These are phyloP conservation scores for Hyphochytrium catenoides DNA, from an alignment of 352 stramenopile species.

Conservation along the genomic window DNA sequence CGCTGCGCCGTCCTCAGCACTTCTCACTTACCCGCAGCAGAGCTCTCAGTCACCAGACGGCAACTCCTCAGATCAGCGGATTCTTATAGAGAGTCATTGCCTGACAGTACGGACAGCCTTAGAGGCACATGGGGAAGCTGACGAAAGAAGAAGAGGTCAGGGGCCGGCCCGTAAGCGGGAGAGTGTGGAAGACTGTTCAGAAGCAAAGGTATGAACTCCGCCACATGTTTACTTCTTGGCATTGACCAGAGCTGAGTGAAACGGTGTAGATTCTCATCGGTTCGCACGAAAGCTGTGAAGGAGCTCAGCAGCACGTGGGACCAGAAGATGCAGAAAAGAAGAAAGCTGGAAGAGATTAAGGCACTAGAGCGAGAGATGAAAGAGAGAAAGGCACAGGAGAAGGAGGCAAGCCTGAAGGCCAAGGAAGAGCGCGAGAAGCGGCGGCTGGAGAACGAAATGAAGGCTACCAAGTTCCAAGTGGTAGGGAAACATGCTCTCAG, in stretches of 20 bases:
- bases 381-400: constrained; percentile 28
- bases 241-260: too few species aligned
- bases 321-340: constrained; percentile 43
- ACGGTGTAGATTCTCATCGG: constrained; percentile 20
- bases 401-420: constrained; percentile 36
- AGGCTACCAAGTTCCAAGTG: constrained; percentile 57
- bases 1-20: too few species aligned
- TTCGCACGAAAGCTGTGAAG: constrained; percentile 40
- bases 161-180: constrained; percentile 36
- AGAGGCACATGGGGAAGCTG: constrained; percentile 5
- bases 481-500: constrained; percentile 20
- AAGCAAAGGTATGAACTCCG: constrained; percentile 49
- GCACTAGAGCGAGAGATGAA: constrained; percentile 55
- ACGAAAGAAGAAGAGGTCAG: constrained; percentile 14
- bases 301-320: constrained; percentile 63
- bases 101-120: too few species aligned
- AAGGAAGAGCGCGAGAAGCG: constrained; percentile 62
- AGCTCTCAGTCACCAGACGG: too few species aligned
- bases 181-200: constrained; percentile 55
- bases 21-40: too few species aligned
- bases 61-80: too few species aligned
- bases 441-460: constrained; percentile 65
- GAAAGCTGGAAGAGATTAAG: constrained; percentile 53
- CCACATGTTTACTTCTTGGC: too few species aligned
- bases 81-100: too few species aligned